These are phyloP conservation scores for Aureobasidium leucospermi DNA, from an alignment of 2,329 filamentous ascomycete species.

Conservation along the genomic window DNA sequence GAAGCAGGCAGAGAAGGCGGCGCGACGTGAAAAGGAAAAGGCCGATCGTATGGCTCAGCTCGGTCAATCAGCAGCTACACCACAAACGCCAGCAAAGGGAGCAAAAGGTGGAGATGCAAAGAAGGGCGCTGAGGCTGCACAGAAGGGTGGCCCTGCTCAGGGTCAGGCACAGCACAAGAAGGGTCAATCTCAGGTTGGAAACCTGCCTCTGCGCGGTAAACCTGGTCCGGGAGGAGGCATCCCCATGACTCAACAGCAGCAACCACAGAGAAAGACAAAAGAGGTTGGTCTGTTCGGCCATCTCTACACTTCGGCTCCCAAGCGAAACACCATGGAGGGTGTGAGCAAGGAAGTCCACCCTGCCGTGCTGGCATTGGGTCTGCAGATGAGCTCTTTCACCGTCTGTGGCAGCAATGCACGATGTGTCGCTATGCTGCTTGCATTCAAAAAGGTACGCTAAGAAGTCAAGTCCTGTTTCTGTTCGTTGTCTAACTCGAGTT, in stretches of 20 bases:
- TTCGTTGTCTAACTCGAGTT: neutral
- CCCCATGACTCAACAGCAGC: constrained; percentile 29
- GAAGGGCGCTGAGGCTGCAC: constrained; percentile 25
- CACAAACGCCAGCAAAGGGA: constrained; percentile 28
- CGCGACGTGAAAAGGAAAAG: constrained; percentile 56
- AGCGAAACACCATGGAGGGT: constrained; percentile 54
- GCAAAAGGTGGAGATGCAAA: constrained; percentile 25
- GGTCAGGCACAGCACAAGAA: constrained; percentile 24
- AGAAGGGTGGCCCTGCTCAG: constrained; percentile 21
- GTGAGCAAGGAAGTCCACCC: constrained; percentile 72
- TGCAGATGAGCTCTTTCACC: constrained; percentile 83
- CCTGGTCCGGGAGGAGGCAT: constrained; percentile 15
- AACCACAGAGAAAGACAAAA: constrained; percentile 50
- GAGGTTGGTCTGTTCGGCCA: constrained; percentile 74
- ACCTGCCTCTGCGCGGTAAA: constrained; percentile 26
- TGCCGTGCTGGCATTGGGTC: constrained; percentile 72
- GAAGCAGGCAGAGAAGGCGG: constrained; percentile 86
- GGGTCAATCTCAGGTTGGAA: constrained; percentile 22
- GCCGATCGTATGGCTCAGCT: constrained; percentile 20
- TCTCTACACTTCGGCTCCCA: constrained; percentile 58
- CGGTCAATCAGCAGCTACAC: constrained; percentile 13
- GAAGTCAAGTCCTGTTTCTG: constrained; percentile 13
- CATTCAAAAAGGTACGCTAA: constrained; percentile 70
- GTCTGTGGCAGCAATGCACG: constrained; percentile 85
- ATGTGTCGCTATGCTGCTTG: constrained; percentile 77